Conservation (phyloP, 2,329 filamentous ascomycete species). For the Beauveria caledonica region DNA sequence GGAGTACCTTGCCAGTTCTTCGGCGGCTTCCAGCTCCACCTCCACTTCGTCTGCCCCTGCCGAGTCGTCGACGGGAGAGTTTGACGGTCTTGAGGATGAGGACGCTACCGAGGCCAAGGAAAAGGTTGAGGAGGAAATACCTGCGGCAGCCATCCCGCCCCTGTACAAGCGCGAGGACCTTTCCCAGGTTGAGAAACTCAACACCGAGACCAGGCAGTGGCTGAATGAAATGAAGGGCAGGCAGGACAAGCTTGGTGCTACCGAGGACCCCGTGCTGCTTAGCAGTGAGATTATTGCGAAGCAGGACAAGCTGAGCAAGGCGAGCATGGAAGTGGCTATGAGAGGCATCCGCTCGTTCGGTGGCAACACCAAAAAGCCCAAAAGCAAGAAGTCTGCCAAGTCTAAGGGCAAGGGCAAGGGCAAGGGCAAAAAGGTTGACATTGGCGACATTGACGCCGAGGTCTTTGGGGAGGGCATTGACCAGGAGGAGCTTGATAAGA, state of each 20-base stretch:
- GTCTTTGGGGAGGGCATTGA: conserved; percentile 23
- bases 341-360: conserved; percentile 55
- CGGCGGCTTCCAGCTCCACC: conserved; percentile 30
- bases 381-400: conserved; percentile 25
- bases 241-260: conserved; percentile 61
- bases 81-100: conserved; percentile 75
- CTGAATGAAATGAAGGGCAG: conserved; percentile 60
- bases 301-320: conserved; percentile 63
- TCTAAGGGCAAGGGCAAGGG: conserved; percentile 19
- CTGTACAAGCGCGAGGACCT: conserved; percentile 70
- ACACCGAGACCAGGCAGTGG: conserved; percentile 61
- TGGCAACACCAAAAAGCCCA: conserved; percentile 35
- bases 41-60: conserved; percentile 31
- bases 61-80: conserved; percentile 41
- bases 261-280: conserved; percentile 68
- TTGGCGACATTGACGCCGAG: conserved; percentile 26
- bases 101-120: conserved; percentile 31
- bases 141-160: conserved; percentile 49
- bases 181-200: conserved; percentile 51
- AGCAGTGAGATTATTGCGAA: conserved; percentile 63
- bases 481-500: conserved; percentile 43
- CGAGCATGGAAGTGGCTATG: conserved; percentile 60
- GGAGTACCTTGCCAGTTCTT: conserved; percentile 45
- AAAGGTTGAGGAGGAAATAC: conserved; percentile 28
- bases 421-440: conserved; percentile 25